A percentile compares a stretch with the other conserved stretches of the same genome.
Conservation (phyloP, 495 filamentous ascomycete genomes). For the Tuber magnatum region DNA sequence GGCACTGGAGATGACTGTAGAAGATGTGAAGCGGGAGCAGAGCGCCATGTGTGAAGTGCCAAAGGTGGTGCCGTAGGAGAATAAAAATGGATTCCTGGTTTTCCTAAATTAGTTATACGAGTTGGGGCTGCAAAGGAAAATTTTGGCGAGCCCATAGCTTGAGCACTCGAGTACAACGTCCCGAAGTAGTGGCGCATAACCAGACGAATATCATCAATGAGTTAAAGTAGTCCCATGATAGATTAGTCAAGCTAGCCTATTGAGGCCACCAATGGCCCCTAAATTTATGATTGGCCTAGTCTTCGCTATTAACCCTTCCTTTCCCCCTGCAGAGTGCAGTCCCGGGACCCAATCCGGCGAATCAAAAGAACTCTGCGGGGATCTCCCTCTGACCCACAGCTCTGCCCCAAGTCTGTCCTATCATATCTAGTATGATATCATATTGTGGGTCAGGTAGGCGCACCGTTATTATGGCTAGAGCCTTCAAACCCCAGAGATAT, state of each 20-base stretch:
- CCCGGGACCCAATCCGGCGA: not conserved
- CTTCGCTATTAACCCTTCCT: not conserved
- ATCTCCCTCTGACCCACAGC: not conserved
- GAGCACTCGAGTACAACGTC: not conserved
- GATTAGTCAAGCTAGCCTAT: not conserved
- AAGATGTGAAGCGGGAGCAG: slow-evolving; percentile 22
- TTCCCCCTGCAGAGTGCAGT: not conserved
- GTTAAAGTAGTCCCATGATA: not conserved
- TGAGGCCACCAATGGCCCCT: not conserved
- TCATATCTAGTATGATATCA: not conserved
- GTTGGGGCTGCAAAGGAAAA: not conserved
- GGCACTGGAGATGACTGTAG: slow-evolving; percentile 32
- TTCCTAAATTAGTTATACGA: not conserved
- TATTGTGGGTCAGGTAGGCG: not conserved
- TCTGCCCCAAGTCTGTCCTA: not conserved
- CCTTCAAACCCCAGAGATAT: not conserved
- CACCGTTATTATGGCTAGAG: not conserved
- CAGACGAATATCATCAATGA: not conserved
- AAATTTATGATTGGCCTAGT: not conserved
- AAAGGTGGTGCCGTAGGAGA: not conserved
- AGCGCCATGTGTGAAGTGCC: not conserved
- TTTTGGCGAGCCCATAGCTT: not conserved
- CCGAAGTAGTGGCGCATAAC: not conserved
- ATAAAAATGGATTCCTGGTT: not conserved
- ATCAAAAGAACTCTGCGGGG: not conserved